A percentile compares a stretch with the other conserved stretches of the same genome.
Conservation (phyloP, 352 stramenopile species). For the Phytophthora quininea region DNA sequence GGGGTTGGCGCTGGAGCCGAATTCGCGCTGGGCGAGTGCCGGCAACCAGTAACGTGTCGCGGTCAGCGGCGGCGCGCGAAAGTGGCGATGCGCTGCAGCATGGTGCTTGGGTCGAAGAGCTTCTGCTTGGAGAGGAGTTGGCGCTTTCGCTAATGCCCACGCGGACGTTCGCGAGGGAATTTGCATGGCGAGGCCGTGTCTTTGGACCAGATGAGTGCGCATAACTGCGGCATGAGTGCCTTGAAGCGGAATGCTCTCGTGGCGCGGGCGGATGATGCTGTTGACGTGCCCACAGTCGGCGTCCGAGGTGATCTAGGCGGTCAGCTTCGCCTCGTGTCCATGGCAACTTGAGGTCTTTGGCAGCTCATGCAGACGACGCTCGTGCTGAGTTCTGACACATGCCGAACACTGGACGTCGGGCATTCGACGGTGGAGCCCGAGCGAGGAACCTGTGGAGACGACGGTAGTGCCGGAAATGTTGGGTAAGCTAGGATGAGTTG, state of each 20-base stretch:
- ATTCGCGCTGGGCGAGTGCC: slow-evolving; percentile 17
- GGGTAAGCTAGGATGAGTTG: too few species aligned
- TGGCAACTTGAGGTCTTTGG: background rate
- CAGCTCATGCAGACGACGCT: background rate
- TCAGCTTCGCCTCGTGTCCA: background rate
- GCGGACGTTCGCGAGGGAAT: background rate
- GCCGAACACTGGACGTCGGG: too few species aligned
- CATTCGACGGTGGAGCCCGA: too few species aligned
- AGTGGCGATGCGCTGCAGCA: slow-evolving; percentile 20
- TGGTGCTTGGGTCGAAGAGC: background rate
- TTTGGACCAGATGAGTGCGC: background rate
- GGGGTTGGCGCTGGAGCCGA: slow-evolving; percentile 10
- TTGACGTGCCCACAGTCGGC: background rate
- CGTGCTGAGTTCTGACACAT: too few species aligned
- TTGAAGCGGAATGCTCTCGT: background rate
- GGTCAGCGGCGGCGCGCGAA: slow-evolving; percentile 12
- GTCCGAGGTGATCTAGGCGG: background rate
- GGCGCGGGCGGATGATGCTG: background rate
- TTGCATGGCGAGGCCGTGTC: background rate
- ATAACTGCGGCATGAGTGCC: background rate
- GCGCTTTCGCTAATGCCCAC: slow-evolving; percentile 19
- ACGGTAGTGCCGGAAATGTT: too few species aligned
- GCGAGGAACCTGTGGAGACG: too few species aligned
- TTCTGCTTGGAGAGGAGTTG: slow-evolving; percentile 2
- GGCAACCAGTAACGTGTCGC: slow-evolving; percentile 15